Percentiles rank a stretch among this genome's conserved stretches.
These are phyloP conservation scores for Blastomyces gilchristii DNA, from an alignment of 2,329 filamentous ascomycete genomes.

Conservation along the genomic window DNA sequence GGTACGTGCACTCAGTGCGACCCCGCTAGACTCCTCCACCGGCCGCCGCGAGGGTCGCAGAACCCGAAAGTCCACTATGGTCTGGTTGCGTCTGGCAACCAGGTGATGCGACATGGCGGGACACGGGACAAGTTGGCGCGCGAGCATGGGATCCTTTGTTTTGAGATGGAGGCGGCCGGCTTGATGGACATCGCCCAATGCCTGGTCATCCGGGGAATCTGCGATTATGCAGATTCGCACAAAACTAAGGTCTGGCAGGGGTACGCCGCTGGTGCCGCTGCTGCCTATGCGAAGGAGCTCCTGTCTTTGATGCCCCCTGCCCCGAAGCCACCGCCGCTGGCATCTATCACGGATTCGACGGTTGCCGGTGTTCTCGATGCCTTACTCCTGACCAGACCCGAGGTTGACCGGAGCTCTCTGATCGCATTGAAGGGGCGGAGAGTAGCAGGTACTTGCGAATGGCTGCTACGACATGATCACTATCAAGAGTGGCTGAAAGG, in stretches of 20 bases:
- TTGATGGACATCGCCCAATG: slow-evolving; percentile 25
- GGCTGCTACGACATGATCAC: slow-evolving; percentile 14
- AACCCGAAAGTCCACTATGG: slow-evolving; percentile 19
- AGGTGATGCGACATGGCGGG: slow-evolving; percentile 18
- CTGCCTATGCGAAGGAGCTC: slow-evolving; percentile 21
- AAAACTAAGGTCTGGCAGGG: slow-evolving; percentile 31
- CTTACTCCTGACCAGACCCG: slow-evolving; percentile 18
- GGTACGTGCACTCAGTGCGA: slow-evolving; percentile 2
- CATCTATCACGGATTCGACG: slow-evolving; percentile 13
- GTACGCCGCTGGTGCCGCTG: slow-evolving; percentile 27
- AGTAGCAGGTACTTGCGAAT: slow-evolving; percentile 19
- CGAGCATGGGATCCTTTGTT: slow-evolving; percentile 18
- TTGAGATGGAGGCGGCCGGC: slow-evolving; percentile 27
- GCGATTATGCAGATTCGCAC: slow-evolving; percentile 34
- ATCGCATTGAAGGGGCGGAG: slow-evolving; percentile 19
- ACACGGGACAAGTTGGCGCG: slow-evolving; percentile 11
- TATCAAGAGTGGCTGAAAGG: slow-evolving; percentile 17
- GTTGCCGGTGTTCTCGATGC: slow-evolving; percentile 17
- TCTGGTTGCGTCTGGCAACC: slow-evolving; percentile 20
- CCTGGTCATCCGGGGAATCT: slow-evolving; percentile 34
- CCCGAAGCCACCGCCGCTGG: slow-evolving; percentile 8
- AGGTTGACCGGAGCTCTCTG: slow-evolving; percentile 19
- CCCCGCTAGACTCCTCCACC: background rate
- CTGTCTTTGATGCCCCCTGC: slow-evolving; percentile 5
- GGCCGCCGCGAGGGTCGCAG: background rate